phyloP scores from a whole-genome alignment of 495 filamentous ascomycete species.

The Pseudotulostoma volvatum region DNA sequence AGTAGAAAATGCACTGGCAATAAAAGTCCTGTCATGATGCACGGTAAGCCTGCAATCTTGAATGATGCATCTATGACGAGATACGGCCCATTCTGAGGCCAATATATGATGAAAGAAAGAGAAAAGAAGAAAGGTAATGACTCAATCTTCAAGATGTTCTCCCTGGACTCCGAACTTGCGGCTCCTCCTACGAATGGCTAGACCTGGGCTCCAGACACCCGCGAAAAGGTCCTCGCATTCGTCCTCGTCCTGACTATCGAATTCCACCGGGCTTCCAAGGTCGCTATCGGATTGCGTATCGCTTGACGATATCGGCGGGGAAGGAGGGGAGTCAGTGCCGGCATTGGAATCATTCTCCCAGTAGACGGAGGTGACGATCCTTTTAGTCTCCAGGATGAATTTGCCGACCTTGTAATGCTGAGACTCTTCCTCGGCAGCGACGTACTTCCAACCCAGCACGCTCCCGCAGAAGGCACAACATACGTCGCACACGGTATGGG shows the following conservation, averaged over 20 bases:
- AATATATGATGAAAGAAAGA: too few relatives aligned
- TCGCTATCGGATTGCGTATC: neutral
- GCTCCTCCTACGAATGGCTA: slow-evolving; percentile 46
- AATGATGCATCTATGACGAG: too few relatives aligned
- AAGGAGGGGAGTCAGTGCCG: neutral
- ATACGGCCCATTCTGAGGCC: too few relatives aligned
- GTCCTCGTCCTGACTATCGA: slow-evolving; percentile 84
- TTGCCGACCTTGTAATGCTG: slow-evolving; percentile 93
- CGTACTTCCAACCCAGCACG: slow-evolving; percentile 86
- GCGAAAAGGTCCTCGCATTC: slow-evolving; percentile 90
- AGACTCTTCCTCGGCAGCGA: slow-evolving; percentile 60
- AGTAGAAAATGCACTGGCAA: too few relatives aligned
- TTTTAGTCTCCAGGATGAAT: slow-evolving; percentile 81
- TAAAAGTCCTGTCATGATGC: too few relatives aligned
- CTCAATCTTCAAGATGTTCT: neutral
- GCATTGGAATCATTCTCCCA: slow-evolving; percentile 43
- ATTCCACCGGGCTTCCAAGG: slow-evolving; percentile 32
- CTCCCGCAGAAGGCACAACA: slow-evolving; percentile 45
- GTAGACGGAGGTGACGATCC: slow-evolving; percentile 43
- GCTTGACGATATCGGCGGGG: too few relatives aligned
- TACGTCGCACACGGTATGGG: slow-evolving; percentile 43
- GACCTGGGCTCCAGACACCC: slow-evolving; percentile 63
- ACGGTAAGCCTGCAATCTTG: too few relatives aligned
- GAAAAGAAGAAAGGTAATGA: too few relatives aligned
- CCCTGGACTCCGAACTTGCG: slow-evolving; percentile 25